Base-by-base conservation (phyloP, 2,329 filamentous ascomycete genomes). In the Aureobasidium vineae region DNA sequence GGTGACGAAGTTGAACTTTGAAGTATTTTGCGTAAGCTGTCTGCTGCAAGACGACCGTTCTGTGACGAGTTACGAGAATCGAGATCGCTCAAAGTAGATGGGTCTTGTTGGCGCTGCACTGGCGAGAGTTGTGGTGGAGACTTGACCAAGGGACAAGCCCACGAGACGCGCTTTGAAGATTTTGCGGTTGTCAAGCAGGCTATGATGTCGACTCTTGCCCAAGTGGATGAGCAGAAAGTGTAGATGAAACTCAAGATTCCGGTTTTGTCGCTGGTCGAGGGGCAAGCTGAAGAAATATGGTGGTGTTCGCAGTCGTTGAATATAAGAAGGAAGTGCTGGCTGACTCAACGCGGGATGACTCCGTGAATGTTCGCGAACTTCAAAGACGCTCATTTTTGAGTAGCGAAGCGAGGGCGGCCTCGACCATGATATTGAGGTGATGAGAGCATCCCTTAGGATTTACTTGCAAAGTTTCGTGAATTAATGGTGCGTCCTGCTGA, bases 101-200 rank as follows among this genome's bases (percentile, higher is more conserved):
- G 41, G 21, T 8, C 21, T 6, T 23, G 54, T n/a, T 33, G n/a
- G 5, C 15, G 5, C n/a, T 43, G 54, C 8, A 28, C 23, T n/a
- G 15, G 23, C 10, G 23, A 11, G 23, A 1, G 11, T 19, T 11
- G 7, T 5, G 16, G 3, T 10, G 7, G 2, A 31, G 26, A 31
- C 16, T 59, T 21, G 26, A 45, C 10, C 38, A 59, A 59, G 19
- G 54, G 54, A 59, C 1, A n/a, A 31, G 54, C 54, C 54, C 54
- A 59, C 8, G 54, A n/a, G 23, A 59, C 54, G 23, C 19, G 54
- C 16, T 31, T 59, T n/a, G 54, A 11, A 8, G 36, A 10, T 6
- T 28, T 28, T 8, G 26, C 8, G 36, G 21, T 31, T 8, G 54
- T 15, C 16, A 11, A 15, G 10, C n/a, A 5, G n/a, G 31, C 31